These are phyloP conservation scores for Fusarium luffae DNA, from an alignment of 2,329 filamentous ascomycete genomes.

Conservation along the genomic window DNA sequence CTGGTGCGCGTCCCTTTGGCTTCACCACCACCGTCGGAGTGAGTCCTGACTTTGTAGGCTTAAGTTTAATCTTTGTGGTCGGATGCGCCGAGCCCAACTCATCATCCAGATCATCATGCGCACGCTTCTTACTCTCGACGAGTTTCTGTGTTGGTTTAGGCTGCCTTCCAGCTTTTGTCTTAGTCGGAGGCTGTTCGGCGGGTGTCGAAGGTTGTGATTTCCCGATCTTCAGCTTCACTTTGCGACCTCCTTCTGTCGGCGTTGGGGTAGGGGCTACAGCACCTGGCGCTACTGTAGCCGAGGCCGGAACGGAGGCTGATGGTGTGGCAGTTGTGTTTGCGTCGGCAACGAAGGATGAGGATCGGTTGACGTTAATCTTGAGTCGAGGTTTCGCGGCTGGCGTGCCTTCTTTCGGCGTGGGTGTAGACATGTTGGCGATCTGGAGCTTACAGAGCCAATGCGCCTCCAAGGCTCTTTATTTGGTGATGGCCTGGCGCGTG, in stretches of 20 bases:
- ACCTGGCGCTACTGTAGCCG: constrained; percentile 7
- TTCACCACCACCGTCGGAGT: constrained; percentile 62
- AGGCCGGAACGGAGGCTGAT: constrained; percentile 23
- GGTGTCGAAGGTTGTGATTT: constrained; percentile 55
- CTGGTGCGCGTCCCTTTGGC: constrained; percentile 74
- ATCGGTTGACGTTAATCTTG: constrained; percentile 54
- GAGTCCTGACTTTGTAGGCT: constrained; percentile 52
- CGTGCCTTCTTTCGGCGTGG: constrained; percentile 40
- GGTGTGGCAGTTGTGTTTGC: constrained; percentile 34
- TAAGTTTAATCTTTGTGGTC: constrained; percentile 66
- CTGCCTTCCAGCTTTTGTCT: constrained; percentile 70
- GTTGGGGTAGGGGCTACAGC: constrained; percentile 28
- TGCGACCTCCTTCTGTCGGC: constrained; percentile 50
- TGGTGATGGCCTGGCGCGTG: not conserved
- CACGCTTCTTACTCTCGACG: constrained; percentile 69
- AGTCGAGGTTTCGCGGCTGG: constrained; percentile 52
- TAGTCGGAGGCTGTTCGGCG: constrained; percentile 51
- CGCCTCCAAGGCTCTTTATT: constrained; percentile 17
- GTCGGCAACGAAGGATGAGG: constrained; percentile 50
- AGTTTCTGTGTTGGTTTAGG: constrained; percentile 69
- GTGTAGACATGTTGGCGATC: constrained; percentile 46
- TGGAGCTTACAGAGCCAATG: constrained; percentile 5
- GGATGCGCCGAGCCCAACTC: constrained; percentile 49
- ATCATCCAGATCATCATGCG: constrained; percentile 66
- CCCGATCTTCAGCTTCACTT: constrained; percentile 57